Conservation (phyloP, 352 stramenopile genomes). For the Phytophthora meadii region DNA sequence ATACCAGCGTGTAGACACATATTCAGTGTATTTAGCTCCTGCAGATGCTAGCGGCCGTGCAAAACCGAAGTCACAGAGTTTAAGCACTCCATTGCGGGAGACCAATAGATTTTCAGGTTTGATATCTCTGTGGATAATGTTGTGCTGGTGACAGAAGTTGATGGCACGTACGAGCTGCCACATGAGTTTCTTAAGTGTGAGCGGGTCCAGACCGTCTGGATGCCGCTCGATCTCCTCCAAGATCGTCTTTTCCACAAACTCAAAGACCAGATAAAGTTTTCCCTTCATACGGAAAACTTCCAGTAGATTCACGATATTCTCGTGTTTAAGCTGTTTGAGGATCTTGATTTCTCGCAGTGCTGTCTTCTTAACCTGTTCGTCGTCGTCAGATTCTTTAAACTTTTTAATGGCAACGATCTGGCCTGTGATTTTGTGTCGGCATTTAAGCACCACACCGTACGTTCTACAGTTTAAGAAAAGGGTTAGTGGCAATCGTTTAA, state of each 20-base stretch:
- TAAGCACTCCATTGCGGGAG: slow-evolving; percentile 94
- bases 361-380: slow-evolving; percentile 91
- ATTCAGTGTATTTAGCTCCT: slow-evolving; percentile 87
- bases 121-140: slow-evolving; percentile 96
- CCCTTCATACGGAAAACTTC: slow-evolving; percentile 88
- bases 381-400: slow-evolving; percentile 91
- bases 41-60: slow-evolving; percentile 69
- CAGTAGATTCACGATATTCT: slow-evolving; percentile 89
- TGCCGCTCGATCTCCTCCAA: slow-evolving; percentile 92
- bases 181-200: slow-evolving; percentile 81
- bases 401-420: slow-evolving; percentile 93
- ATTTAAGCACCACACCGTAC: slow-evolving; percentile 90
- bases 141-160: slow-evolving; percentile 96
- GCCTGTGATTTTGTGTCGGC: slow-evolving; percentile 78
- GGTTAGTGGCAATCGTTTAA: too few relatives aligned
- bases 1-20: slow-evolving; percentile 96
- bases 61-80: slow-evolving; percentile 93
- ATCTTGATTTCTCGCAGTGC: slow-evolving; percentile 86
- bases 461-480: slow-evolving; percentile 41
- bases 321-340: slow-evolving; percentile 87
- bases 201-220: slow-evolving; percentile 73
- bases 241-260: slow-evolving; percentile 90
- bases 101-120: slow-evolving; percentile 96
- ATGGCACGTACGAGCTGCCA: slow-evolving; percentile 87
- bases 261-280: slow-evolving; percentile 89